A percentile compares a stretch with the other conserved stretches of the same genome.
Evolutionary conservation across 148 eudicot species (phyloP).

Genomic region (Nepenthes gracilis): DNA sequence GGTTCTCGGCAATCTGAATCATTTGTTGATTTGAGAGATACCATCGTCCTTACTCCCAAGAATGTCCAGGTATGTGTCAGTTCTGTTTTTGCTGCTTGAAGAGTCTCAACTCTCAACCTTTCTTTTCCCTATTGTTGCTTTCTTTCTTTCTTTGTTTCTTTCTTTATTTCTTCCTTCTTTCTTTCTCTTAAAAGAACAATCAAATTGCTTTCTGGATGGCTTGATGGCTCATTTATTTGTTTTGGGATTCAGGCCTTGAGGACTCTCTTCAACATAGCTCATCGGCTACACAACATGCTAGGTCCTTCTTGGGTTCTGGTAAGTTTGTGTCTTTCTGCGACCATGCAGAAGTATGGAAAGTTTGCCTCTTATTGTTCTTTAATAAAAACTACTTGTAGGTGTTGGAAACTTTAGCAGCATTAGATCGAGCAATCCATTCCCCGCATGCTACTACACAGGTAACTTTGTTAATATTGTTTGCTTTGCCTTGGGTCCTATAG

Average conservation of each 20-base stretch:
- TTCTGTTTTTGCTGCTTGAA: not conserved
- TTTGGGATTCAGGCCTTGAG: slow-evolving; percentile 63
- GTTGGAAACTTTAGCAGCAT: slow-evolving; percentile 88
- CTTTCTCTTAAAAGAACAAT: not conserved
- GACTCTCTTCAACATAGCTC: slow-evolving; percentile 98
- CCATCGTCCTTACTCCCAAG: slow-evolving; percentile 76
- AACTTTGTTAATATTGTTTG: not conserved
- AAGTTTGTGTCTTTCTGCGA: slow-evolving; percentile 14
- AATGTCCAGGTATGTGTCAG: slow-evolving; percentile 68
- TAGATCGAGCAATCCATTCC: slow-evolving; percentile 92
- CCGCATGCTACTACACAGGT: slow-evolving; percentile 99
- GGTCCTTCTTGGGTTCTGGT: slow-evolving; percentile 99
- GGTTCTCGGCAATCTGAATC: slow-evolving; percentile 60
- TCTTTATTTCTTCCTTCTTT: not conserved
- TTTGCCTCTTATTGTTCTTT: not conserved
- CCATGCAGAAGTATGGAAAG: not conserved
- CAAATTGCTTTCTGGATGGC: not conserved
- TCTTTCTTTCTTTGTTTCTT: not conserved
- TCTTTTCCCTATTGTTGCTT: not conserved
- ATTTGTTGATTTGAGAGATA: slow-evolving; percentile 62
- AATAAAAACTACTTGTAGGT: slow-evolving; percentile 33
- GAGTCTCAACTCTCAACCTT: too few species aligned
- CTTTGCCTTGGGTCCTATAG: not conserved
- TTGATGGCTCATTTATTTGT: slow-evolving; percentile 7
- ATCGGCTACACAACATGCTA: slow-evolving; percentile 81